Evolutionary conservation across 495 filamentous ascomycete genomes (phyloP), one percentile per base, ranked within the genome.

Genomic region (Pyronema omphalodes): DNA sequence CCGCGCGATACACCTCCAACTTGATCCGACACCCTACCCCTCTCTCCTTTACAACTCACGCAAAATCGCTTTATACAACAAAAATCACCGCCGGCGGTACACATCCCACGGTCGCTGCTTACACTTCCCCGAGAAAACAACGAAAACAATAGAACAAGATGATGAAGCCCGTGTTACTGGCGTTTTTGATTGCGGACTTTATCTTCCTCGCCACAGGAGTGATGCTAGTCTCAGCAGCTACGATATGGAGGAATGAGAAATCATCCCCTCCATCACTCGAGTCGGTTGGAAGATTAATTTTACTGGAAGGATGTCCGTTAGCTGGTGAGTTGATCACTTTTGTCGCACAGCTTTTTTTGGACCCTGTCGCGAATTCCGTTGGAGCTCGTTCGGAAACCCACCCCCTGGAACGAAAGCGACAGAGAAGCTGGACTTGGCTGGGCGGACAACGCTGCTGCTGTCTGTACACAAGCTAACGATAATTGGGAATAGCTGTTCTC

Each of bases 171-270:
- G 71, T 81, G 40, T 69, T 80, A 34, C 49, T 73, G 58, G 69
- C 71, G 53, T 82, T 82, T 65, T 54, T 80, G 53, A 63, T 70
- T 53, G 60, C 69, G 55, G 75, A 84, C 61, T 54, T 74, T 57
- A 66, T 86, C 61, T 83, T 85, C 65, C 68, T 80, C 15, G 63
- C 70, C 15, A 76, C 76, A 54, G 83, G 82, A 57, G 73, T 71
- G 51, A 69, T 86, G 51, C 71, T 84, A 55, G 60, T 84, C 53
- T 74, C 70, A 52, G 80, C 81, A 58, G 76, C 78, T 17, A 59
- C 84, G 59, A 70, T 79, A 53, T 74, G 71, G 68, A 73, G 69
- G 67, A 69, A 63, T 58, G 69, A 66, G 59, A 68, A 71, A 65
- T 69, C 64, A 34, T 59, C 58, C 56, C 70, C 57, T 52, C 68